These are phyloP conservation scores for Cochlearia excelsa DNA, from an alignment of 345 rosid species.

Conservation along the genomic window DNA sequence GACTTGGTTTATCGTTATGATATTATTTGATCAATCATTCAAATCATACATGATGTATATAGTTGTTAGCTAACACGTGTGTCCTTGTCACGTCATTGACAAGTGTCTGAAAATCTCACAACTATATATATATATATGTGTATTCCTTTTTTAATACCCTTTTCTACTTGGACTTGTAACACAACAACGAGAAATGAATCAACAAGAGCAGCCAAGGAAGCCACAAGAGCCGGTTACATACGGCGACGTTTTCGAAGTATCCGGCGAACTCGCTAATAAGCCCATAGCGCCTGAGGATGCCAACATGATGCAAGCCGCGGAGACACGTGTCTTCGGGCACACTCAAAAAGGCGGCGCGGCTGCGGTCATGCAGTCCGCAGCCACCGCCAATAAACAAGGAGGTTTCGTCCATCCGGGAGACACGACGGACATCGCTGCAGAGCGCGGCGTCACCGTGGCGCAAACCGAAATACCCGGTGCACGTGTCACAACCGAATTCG, in stretches of 20 bases:
- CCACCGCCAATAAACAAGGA: slow-evolving; percentile 47
- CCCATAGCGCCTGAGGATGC: slow-evolving; percentile 65
- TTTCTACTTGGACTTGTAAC: background rate
- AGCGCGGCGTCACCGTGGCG: slow-evolving; percentile 51
- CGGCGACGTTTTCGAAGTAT: slow-evolving; percentile 55
- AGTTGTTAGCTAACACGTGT: slow-evolving; percentile 24
- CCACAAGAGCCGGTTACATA: slow-evolving; percentile 52
- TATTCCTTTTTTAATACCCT: no score
- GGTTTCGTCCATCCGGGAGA: slow-evolving; percentile 51
- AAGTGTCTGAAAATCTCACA: background rate
- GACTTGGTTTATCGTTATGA: no score
- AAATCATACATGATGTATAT: slow-evolving; percentile 7
- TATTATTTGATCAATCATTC: no score
- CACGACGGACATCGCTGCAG: slow-evolving; percentile 37
- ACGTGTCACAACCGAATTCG: slow-evolving; percentile 54
- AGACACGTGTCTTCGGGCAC: slow-evolving; percentile 55
- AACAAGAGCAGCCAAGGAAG: slow-evolving; percentile 57
- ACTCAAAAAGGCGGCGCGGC: slow-evolving; percentile 65
- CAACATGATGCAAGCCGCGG: slow-evolving; percentile 69
- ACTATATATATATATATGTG: no score
- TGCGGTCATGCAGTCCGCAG: slow-evolving; percentile 62
- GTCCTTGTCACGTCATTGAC: slow-evolving; percentile 11
- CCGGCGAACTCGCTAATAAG: slow-evolving; percentile 51
- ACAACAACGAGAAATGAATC: slow-evolving; percentile 48
- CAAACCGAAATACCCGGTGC: slow-evolving; percentile 52